A percentile compares a stretch with the other conserved stretches of the same genome.
Conservation (phyloP, 139 green algal genomes). For the Spirogloea muscicola region DNA sequence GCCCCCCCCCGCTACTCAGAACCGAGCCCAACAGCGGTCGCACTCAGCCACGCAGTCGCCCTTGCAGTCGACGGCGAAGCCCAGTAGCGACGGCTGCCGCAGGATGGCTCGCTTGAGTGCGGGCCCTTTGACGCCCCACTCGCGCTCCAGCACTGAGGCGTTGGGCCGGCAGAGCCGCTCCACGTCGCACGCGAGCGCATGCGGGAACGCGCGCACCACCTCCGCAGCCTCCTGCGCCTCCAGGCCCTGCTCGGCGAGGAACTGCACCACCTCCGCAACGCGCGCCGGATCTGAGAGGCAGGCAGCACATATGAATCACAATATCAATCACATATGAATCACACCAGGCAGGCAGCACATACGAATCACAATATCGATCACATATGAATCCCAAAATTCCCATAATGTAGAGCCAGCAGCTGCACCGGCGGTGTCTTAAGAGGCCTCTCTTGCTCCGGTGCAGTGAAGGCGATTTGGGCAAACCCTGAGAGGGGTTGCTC, state of each 20-base stretch:
- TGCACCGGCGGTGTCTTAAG: no score
- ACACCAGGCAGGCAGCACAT: no score
- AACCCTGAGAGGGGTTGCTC: no score
- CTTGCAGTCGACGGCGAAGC: conserved; percentile 24
- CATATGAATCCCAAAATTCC: no score
- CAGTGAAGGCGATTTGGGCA: no score
- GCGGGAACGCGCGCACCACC: conserved; percentile 8
- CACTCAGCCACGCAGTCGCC: conserved; percentile 29
- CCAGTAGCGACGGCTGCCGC: conserved; percentile 15
- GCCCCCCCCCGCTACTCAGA: conserved; percentile 22
- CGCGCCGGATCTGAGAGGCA: not conserved
- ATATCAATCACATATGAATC: no score
- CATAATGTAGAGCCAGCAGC: no score
- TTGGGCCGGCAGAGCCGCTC: conserved; percentile 8
- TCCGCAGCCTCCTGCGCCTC: conserved; percentile 2
- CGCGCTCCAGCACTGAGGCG: conserved; percentile 1
- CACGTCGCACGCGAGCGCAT: conserved; percentile 22
- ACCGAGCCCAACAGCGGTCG: conserved; percentile 33
- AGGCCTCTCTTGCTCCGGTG: no score
- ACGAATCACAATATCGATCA: no score
- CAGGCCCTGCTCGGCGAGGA: not conserved
- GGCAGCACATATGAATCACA: no score
- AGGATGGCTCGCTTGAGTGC: conserved; percentile 3
- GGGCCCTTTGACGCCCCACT: conserved; percentile 12
- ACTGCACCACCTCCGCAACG: not conserved